Percentiles rank a stretch among this genome's conserved stretches.
phyloP scores from a whole-genome alignment of 768 basidiomycete genomes.

The Suillus brevipes region DNA sequence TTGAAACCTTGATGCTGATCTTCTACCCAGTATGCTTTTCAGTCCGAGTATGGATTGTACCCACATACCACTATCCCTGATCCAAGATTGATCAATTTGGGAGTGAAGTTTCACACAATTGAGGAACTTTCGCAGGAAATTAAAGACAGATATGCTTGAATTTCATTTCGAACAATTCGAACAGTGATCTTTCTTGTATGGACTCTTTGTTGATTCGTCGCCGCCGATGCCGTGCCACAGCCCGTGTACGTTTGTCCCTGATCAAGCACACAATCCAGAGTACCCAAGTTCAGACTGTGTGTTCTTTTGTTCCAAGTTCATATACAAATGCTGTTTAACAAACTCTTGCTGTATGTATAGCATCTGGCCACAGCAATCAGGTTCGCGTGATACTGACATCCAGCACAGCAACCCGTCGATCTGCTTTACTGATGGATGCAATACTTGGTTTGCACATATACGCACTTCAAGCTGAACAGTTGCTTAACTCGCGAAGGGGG shows the following conservation, averaged over 20 bases:
- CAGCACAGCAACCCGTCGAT: not conserved
- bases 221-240: not conserved
- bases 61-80: conserved; percentile 22
- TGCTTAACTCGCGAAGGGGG: too few relatives aligned
- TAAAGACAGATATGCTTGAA: conserved; percentile 22
- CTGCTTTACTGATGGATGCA: not conserved
- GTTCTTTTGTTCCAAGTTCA: not conserved
- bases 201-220: too few relatives aligned
- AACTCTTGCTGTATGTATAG: not conserved
- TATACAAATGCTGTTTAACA: not conserved
- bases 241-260: too few relatives aligned
- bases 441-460: not conserved
- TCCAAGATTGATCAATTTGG: conserved; percentile 25
- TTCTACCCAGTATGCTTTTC: conserved; percentile 21
- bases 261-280: not conserved
- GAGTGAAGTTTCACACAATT: conserved; percentile 27
- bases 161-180: not conserved
- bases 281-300: not conserved
- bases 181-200: not conserved
- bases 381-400: not conserved
- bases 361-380: not conserved
- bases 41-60: conserved; percentile 28
- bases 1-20: not conserved
- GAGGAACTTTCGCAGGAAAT: conserved; percentile 18
- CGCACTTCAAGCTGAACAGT: too few relatives aligned